Evolutionary conservation across 441 rosid species (phyloP).

Genomic region (Syzygium syzygioides): DNA sequence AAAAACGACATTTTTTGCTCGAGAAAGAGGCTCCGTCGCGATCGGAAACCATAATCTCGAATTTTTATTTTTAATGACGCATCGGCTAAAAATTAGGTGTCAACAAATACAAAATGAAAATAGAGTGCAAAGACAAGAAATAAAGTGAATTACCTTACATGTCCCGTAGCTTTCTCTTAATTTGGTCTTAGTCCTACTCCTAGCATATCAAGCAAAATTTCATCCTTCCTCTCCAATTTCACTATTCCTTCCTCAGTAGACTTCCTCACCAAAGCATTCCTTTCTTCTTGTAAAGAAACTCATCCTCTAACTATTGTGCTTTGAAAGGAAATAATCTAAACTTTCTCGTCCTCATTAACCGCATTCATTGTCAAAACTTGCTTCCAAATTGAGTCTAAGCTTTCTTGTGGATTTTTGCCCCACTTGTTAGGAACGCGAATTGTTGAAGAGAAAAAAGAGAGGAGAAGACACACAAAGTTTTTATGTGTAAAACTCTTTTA

Average conservation of each 20-base stretch:
- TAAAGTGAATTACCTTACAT: neutral
- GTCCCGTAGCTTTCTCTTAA: neutral
- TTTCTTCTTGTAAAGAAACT: conserved; percentile 29
- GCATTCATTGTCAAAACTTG: conserved; percentile 15
- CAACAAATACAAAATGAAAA: too few relatives aligned
- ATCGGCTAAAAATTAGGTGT: too few relatives aligned
- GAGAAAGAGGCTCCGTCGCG: too few relatives aligned
- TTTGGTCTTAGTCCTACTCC: neutral
- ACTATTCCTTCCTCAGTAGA: conserved; percentile 1
- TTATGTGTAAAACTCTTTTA: neutral
- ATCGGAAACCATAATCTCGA: too few relatives aligned
- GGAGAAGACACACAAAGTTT: neutral
- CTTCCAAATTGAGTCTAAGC: conserved; percentile 38
- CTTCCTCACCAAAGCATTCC: neutral
- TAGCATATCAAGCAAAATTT: conserved; percentile 6
- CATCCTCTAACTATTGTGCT: neutral
- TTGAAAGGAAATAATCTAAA: neutral
- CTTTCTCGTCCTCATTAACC: conserved; percentile 5
- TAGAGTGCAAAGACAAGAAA: too few relatives aligned
- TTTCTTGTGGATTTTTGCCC: conserved; percentile 20
- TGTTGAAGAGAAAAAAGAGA: neutral
- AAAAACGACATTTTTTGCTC: too few relatives aligned
- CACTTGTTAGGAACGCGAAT: neutral
- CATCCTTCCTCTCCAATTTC: conserved; percentile 34
- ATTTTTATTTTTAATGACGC: too few relatives aligned